Percentiles rank a stretch among this genome's conserved stretches.
phyloP scores from a whole-genome alignment of 192 early-diverging fungal species.

The Anaeromyces robustus region DNA sequence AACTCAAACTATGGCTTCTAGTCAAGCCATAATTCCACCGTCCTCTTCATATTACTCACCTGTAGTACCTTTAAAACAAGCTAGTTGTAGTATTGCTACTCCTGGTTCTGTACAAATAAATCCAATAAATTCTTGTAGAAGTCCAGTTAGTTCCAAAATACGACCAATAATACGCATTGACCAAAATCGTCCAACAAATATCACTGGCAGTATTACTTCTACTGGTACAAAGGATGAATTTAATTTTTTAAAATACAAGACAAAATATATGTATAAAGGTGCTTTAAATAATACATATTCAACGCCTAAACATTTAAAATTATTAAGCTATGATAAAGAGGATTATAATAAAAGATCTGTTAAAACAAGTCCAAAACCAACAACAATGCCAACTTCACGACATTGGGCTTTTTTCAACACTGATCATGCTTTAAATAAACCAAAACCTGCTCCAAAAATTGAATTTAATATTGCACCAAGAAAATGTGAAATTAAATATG shows the following conservation, averaged over 20 bases:
- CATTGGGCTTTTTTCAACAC: background rate
- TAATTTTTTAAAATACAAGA: background rate
- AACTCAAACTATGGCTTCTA: background rate
- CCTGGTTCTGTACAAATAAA: background rate
- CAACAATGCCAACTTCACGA: background rate
- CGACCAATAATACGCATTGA: background rate
- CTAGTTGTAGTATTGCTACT: background rate
- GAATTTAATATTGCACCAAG: background rate
- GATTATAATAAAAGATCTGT: background rate
- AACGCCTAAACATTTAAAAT: background rate
- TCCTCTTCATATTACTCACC: background rate
- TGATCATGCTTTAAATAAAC: background rate
- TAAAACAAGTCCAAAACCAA: background rate
- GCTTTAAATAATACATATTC: background rate
- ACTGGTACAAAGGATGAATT: background rate
- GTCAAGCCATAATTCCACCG: background rate
- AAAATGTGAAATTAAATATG: background rate
- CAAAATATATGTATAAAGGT: background rate
- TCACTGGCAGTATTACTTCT: no score
- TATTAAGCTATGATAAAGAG: background rate
- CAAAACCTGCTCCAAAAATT: background rate
- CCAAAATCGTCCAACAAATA: background rate
- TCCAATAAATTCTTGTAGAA: background rate
- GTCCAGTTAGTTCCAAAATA: background rate
- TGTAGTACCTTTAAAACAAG: background rate